phyloP scores from a whole-genome alignment of 2,329 filamentous ascomycete genomes.

The Pseudocercospora eumusae region DNA sequence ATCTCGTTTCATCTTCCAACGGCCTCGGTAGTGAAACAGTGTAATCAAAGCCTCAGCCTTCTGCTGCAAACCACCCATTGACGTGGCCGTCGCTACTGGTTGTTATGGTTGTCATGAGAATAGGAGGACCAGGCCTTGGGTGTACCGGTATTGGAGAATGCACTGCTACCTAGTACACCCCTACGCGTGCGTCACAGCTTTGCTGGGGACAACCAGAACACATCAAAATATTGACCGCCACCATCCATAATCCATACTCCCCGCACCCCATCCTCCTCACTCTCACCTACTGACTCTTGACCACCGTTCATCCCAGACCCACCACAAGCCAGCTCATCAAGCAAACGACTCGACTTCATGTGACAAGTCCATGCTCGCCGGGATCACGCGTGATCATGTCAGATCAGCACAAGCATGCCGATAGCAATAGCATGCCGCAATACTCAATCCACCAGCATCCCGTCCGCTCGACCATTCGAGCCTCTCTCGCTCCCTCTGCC shows the following conservation, averaged over 20 bases:
- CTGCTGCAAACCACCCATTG: slow-evolving; percentile 7
- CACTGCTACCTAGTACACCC: background rate
- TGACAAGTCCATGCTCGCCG: slow-evolving; percentile 9
- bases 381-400: slow-evolving; percentile 14
- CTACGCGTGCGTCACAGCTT: background rate
- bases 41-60: slow-evolving; percentile 5
- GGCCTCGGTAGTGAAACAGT: slow-evolving; percentile 1
- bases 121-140: background rate
- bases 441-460: slow-evolving; percentile 40
- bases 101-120: background rate
- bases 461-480: slow-evolving; percentile 21
- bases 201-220: background rate
- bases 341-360: slow-evolving; percentile 9
- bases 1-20: slow-evolving; percentile 2
- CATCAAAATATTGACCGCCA: slow-evolving; percentile 5
- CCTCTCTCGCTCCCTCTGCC: slow-evolving; percentile 39
- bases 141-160: background rate
- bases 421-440: slow-evolving; percentile 44
- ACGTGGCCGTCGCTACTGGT: slow-evolving; percentile 2
- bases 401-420: slow-evolving; percentile 11
- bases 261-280: background rate
- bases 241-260: background rate
- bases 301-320: background rate
- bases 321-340: slow-evolving; percentile 2
- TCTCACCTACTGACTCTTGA: background rate